phyloP scores from a whole-genome alignment of 1,139 yeast genomes.

The Scheffersomyces insectosa region DNA sequence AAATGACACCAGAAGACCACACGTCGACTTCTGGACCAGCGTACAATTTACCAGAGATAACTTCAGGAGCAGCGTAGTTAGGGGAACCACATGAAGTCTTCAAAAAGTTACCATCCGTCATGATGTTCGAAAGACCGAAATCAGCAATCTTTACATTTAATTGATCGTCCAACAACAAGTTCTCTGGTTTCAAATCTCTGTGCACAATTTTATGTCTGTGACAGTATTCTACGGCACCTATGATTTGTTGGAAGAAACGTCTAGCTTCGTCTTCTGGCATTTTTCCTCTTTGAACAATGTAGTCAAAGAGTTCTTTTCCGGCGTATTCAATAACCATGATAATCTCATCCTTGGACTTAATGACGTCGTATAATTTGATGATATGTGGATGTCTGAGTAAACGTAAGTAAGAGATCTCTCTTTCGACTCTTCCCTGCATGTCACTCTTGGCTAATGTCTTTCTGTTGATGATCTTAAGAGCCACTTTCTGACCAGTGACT shows the following conservation, averaged over 20 bases:
- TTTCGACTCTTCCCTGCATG: conserved; percentile 96
- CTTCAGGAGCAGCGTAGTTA: conserved; percentile 98
- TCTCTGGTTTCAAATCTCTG: conserved; percentile 94
- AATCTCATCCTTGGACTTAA: conserved; percentile 92
- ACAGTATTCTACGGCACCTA: conserved; percentile 97
- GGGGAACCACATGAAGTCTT: conserved; percentile 98
- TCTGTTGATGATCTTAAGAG: conserved; percentile 89
- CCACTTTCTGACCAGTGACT: conserved; percentile 91
- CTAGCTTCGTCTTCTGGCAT: conserved; percentile 95
- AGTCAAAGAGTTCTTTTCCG: conserved; percentile 93
- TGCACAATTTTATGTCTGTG: conserved; percentile 98
- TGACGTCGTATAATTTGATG: conserved; percentile 93
- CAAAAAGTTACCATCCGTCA: conserved; percentile 97
- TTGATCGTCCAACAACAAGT: conserved; percentile 84
- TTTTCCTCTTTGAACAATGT: conserved; percentile 91
- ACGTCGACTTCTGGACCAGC: conserved; percentile 99
- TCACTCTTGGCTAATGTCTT: conserved; percentile 93
- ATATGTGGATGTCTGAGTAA: conserved; percentile 94
- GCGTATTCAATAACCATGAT: conserved; percentile 98
- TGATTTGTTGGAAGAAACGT: conserved; percentile 94
- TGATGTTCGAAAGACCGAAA: conserved; percentile 91
- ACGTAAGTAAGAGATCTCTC: conserved; percentile 89
- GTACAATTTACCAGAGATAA: conserved; percentile 90
- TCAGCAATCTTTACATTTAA: conserved; percentile 95
- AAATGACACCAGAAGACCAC: conserved; percentile 97